These are phyloP conservation scores for Citrus cavaleriei DNA, from an alignment of 345 rosid genomes.

Conservation along the genomic window DNA sequence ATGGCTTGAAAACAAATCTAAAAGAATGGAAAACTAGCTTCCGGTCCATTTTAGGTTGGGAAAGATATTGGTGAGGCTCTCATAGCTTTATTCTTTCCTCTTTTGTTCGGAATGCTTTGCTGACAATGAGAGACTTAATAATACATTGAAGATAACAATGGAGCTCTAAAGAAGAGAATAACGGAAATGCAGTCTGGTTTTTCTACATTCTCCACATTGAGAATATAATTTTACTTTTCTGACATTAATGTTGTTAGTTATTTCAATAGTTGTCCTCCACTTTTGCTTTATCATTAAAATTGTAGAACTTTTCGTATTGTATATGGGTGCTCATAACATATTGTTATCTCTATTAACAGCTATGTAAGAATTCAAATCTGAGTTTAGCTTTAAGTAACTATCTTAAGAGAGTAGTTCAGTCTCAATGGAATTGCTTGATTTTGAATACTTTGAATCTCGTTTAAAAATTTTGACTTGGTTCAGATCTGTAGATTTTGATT, in stretches of 20 bases:
- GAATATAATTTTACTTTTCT: not conserved
- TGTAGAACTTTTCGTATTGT: not conserved
- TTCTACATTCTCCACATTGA: not conserved
- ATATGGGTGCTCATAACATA: not conserved
- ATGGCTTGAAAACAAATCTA: not conserved
- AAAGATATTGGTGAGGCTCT: not conserved
- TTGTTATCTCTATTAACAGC: not conserved
- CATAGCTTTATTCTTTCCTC: not conserved
- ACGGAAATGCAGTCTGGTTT: not conserved
- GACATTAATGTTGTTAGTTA: too few relatives aligned
- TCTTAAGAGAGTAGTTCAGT: too few relatives aligned
- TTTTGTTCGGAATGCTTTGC: not conserved
- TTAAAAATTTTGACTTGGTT: not conserved
- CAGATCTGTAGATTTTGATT: not conserved
- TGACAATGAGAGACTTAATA: not conserved
- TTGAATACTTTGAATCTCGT: not conserved
- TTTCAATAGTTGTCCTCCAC: not conserved
- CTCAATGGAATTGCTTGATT: too few relatives aligned
- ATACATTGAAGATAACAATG: not conserved
- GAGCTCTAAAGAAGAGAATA: not conserved
- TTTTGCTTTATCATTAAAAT: not conserved
- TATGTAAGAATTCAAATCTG: not conserved
- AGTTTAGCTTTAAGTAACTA: too few relatives aligned
- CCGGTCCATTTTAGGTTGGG: not conserved
- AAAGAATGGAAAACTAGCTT: not conserved